Conservation (phyloP, 2,329 filamentous ascomycete species). For the Ophiostoma novo-ulmi region DNA sequence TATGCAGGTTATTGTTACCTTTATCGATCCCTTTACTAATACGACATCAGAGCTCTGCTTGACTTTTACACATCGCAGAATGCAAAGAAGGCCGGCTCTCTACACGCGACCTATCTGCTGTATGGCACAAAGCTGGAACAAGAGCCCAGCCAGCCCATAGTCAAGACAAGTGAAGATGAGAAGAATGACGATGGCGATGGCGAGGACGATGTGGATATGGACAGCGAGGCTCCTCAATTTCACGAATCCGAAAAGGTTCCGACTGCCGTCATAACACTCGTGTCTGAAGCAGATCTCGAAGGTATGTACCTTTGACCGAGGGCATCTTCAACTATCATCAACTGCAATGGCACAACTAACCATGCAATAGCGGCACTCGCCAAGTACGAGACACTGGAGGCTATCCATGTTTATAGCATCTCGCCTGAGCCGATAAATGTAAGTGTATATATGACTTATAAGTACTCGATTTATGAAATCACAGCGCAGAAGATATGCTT, state of each 20-base stretch:
- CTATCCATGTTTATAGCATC: slow-evolving; percentile 84
- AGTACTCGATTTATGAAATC: neutral
- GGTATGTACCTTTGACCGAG: slow-evolving; percentile 41
- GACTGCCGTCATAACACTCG: slow-evolving; percentile 59
- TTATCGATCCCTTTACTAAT: neutral
- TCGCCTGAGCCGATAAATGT: slow-evolving; percentile 64
- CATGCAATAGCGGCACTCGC: slow-evolving; percentile 43
- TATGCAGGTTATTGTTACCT: neutral
- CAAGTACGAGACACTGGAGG: slow-evolving; percentile 66
- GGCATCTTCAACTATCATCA: neutral
- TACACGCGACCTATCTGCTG: slow-evolving; percentile 92
- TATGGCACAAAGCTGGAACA: slow-evolving; percentile 58
- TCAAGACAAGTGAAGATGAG: neutral
- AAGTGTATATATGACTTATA: slow-evolving; percentile 22
- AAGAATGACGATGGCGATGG: slow-evolving; percentile 28
- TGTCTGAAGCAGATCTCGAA: slow-evolving; percentile 66
- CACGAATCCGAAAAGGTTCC: slow-evolving; percentile 47
- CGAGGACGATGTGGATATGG: slow-evolving; percentile 65
- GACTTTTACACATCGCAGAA: slow-evolving; percentile 80
- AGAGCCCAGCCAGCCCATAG: slow-evolving; percentile 27
- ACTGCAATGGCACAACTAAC: neutral
- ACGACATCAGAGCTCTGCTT: slow-evolving; percentile 64
- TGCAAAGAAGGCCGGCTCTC: slow-evolving; percentile 61
- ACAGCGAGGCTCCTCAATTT: slow-evolving; percentile 57
- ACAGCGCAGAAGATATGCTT: neutral